A percentile compares a stretch with the other conserved stretches of the same genome.
Conservation (phyloP, 2,329 filamentous ascomycete genomes). For the Chrysoporthe puriensis region DNA sequence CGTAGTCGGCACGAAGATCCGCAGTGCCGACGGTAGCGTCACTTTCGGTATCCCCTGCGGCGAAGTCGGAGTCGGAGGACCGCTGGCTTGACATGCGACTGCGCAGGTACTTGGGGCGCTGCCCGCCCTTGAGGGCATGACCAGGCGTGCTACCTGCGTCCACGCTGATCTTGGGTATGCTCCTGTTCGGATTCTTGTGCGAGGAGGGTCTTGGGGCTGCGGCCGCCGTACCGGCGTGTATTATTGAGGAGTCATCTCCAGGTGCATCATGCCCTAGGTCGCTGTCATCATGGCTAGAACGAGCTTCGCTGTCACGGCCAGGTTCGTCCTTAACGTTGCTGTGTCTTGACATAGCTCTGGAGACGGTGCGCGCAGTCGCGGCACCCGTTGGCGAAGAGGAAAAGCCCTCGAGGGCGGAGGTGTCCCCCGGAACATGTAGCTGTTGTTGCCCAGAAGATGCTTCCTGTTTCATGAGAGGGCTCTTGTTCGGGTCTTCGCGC, state of each 20-base stretch:
- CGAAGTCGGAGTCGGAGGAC: constrained; percentile 63
- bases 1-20: constrained; percentile 72
- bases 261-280: constrained; percentile 7
- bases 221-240: constrained; percentile 37
- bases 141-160: constrained; percentile 54
- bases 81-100: constrained; percentile 61
- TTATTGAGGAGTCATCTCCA: constrained; percentile 38
- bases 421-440: constrained; percentile 34
- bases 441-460: constrained; percentile 37
- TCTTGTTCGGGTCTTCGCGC: background rate
- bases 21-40: constrained; percentile 63
- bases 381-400: constrained; percentile 62
- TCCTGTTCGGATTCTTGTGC: constrained; percentile 40
- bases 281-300: constrained; percentile 30
- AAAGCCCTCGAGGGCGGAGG: constrained; percentile 56
- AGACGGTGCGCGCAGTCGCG: constrained; percentile 56
- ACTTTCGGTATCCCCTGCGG: constrained; percentile 68
- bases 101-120: constrained; percentile 60
- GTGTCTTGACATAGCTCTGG: constrained; percentile 53
- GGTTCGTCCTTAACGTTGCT: constrained; percentile 33
- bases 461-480: constrained; percentile 23
- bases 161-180: constrained; percentile 36
- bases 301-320: constrained; percentile 9
- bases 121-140: constrained; percentile 49
- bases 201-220: constrained; percentile 36